A percentile compares a stretch with the other conserved stretches of the same genome.
These are phyloP conservation scores for Peniophora sp. DNA, from an alignment of 1,284 basidiomycete genomes.

Conservation along the genomic window DNA sequence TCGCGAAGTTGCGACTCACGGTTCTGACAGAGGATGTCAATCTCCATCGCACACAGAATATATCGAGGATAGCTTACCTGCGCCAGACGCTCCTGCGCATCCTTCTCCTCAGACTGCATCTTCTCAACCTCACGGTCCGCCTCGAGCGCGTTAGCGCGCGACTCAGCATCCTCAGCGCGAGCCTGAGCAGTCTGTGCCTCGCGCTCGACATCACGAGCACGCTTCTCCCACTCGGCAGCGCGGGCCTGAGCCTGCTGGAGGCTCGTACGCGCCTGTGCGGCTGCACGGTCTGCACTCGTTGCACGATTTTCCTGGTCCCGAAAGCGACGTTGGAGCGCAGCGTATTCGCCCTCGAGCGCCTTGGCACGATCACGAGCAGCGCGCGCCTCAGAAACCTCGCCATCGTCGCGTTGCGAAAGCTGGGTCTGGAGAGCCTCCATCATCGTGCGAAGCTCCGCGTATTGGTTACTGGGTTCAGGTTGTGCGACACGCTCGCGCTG, in stretches of 20 bases:
- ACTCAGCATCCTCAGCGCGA: constrained; percentile 58
- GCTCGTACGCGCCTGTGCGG: constrained; percentile 50
- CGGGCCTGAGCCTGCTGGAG: constrained; percentile 68
- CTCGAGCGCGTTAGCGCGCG: constrained; percentile 55
- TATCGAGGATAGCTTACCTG: constrained; percentile 36
- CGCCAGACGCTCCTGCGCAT: constrained; percentile 55
- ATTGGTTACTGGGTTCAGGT: constrained; percentile 52
- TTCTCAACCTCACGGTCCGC: constrained; percentile 58
- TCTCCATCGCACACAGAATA: background rate
- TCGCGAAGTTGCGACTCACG: constrained; percentile 61
- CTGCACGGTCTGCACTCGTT: constrained; percentile 51
- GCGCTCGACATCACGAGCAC: constrained; percentile 61
- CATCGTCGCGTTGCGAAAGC: constrained; percentile 56
- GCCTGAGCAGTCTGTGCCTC: constrained; percentile 51
- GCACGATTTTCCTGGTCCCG: constrained; percentile 64
- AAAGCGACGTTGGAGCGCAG: constrained; percentile 57
- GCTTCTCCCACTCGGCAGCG: constrained; percentile 69
- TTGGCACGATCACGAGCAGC: constrained; percentile 57
- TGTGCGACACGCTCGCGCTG: constrained; percentile 55
- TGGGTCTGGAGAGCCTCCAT: constrained; percentile 62
- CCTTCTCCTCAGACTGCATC: constrained; percentile 66
- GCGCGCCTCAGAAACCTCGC: constrained; percentile 63
- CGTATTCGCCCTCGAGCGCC: constrained; percentile 58
- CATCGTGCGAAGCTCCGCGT: constrained; percentile 61
- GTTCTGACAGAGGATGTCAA: constrained; percentile 38